A percentile compares a stretch with the other conserved stretches of the same genome.
Evolutionary conservation across 441 rosid genomes (phyloP).

Genomic region (Jatropha multifida): DNA sequence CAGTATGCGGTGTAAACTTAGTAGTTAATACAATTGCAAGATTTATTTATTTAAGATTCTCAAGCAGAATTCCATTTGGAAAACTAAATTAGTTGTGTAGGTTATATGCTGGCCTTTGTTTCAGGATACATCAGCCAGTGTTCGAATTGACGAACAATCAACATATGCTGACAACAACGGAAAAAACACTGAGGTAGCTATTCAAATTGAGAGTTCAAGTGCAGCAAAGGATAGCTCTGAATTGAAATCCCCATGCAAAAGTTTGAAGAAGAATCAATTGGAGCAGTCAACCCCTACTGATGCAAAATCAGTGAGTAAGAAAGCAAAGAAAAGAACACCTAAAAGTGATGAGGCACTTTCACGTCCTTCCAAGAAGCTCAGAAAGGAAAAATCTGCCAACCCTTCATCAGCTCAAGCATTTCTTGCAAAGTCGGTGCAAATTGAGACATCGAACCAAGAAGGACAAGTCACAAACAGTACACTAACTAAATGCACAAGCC

Average conservation of each 20-base stretch:
- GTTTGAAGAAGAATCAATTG: constrained; percentile 15
- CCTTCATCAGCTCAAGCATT: not conserved
- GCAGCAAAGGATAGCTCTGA: constrained; percentile 15
- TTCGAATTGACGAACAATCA: constrained; percentile 25
- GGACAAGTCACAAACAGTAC: constrained; percentile 20
- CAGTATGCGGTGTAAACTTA: not conserved
- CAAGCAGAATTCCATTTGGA: not conserved
- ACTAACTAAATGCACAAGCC: constrained; percentile 19
- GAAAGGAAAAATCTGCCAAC: constrained; percentile 15
- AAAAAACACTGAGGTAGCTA: constrained; percentile 7
- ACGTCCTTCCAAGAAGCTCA: constrained; percentile 19
- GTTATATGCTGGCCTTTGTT: constrained; percentile 21
- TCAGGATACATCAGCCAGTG: constrained; percentile 29
- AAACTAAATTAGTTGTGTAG: not conserved
- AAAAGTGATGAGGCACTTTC: constrained; percentile 16
- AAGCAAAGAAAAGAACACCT: constrained; percentile 17
- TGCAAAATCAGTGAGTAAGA: constrained; percentile 28
- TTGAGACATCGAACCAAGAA: constrained; percentile 24
- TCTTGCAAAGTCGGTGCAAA: constrained; percentile 15
- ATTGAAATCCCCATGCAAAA: constrained; percentile 19
- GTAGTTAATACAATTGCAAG: not conserved
- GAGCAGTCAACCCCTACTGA: constrained; percentile 25
- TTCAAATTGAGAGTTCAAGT: constrained; percentile 23
- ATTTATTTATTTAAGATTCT: constrained; percentile 5
- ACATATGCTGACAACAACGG: constrained; percentile 16